Base-by-base conservation (phyloP, 139 green algal species). In the Yamagishiella unicocca region DNA sequence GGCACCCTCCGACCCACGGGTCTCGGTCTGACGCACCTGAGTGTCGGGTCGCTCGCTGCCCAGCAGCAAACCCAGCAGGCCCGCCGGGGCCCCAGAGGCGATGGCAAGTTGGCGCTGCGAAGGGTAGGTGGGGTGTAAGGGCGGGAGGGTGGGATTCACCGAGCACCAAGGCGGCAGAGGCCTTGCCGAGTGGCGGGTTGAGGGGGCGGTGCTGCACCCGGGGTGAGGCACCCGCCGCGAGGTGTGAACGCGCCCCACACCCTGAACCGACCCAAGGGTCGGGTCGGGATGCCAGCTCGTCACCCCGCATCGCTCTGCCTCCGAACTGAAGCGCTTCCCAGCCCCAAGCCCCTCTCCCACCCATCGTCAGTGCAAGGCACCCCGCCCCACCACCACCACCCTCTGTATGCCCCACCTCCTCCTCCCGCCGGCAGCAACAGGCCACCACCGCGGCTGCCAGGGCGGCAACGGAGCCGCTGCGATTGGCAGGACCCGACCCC, bases 321-420 rank as follows among this genome's bases (percentile, higher is more conserved):
- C n/a, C n/a, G n/a, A n/a, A n/a, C n/a, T n/a, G n/a, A n/a, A n/a
- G n/a, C n/a, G n/a, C n/a, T n/a, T n/a, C n/a, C n/a, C n/a, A n/a
- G n/a, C n/a, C n/a, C n/a, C n/a, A n/a, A n/a, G n/a, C n/a, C n/a
- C n/a, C n/a, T n/a, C n/a, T n/a, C n/a, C n/a, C n/a, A n/a, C n/a
- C n/a, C n/a, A n/a, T n/a, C n/a, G n/a, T n/a, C n/a, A n/a, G n/a
- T n/a, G n/a, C n/a, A n/a, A n/a, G n/a, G n/a, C n/a, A n/a, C n/a
- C n/a, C n/a, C n/a, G n/a, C n/a, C n/a, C n/a, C n/a, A n/a, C n/a
- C n/a, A n/a, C n/a, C n/a, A n/a, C n/a, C n/a, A n/a, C n/a, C n/a
- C n/a, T n/a, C n/a, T n/a, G n/a, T n/a, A n/a, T n/a, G n/a, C 19
- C 79, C 5, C 62, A 85, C 79, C 79, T 83, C 71, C 68, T 88